A percentile compares a stretch with the other conserved stretches of the same genome.
These are phyloP conservation scores for Kurtzmaniella quercitrusa DNA, from an alignment of 1,139 yeast genomes.

Conservation along the genomic window DNA sequence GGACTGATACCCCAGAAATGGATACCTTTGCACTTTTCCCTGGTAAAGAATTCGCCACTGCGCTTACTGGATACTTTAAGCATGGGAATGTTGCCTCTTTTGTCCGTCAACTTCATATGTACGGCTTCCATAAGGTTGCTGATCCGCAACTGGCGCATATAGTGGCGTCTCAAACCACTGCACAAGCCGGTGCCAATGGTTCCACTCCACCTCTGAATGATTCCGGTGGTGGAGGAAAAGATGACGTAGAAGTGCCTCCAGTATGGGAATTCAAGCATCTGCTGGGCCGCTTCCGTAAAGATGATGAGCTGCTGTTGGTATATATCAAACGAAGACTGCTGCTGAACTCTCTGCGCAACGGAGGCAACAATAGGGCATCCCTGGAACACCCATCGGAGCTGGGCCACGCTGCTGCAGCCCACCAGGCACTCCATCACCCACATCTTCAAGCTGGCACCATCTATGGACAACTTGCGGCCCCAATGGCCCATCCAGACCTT, in stretches of 20 bases:
- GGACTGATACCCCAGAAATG: constrained; percentile 62
- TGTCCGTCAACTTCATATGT: constrained; percentile 47
- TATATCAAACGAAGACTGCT: constrained; percentile 64
- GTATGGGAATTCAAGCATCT: constrained; percentile 90
- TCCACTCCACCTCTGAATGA: constrained; percentile 3
- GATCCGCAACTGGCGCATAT: constrained; percentile 26
- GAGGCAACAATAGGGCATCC: constrained; percentile 10
- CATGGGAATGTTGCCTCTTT: constrained; percentile 47
- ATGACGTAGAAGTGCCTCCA: constrained; percentile 26
- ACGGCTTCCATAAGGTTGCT: constrained; percentile 51
- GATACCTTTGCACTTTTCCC: constrained; percentile 64
- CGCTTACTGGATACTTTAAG: constrained; percentile 40
- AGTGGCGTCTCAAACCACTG: constrained; percentile 14
- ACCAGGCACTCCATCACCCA: constrained; percentile 7
- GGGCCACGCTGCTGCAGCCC: constrained; percentile 1
- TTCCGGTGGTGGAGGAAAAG: constrained; percentile 2
- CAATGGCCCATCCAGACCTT: constrained; percentile 5
- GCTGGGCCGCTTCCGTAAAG: constrained; percentile 70
- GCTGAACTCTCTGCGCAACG: constrained; percentile 22
- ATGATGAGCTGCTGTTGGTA: constrained; percentile 62
- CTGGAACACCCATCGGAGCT: constrained; percentile 4
- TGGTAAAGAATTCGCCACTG: constrained; percentile 42
- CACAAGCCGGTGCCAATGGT: constrained; percentile 7
- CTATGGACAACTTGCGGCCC: not conserved
- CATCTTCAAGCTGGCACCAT: constrained; percentile 3